Base-by-base conservation (phyloP, 208 protist genomes). In the Endotrypanum monterogeii region DNA sequence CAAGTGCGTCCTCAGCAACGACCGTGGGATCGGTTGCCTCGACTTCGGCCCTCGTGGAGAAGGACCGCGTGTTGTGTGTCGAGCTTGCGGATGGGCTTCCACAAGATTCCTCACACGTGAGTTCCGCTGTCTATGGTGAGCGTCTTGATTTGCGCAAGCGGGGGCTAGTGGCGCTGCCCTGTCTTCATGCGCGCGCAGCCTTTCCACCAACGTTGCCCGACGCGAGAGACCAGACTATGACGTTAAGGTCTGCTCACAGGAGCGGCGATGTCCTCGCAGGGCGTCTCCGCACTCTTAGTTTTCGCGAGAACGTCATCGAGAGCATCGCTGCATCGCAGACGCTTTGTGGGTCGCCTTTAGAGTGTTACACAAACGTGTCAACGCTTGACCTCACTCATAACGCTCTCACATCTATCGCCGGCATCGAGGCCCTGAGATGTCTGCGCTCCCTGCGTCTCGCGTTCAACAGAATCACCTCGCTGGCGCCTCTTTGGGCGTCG, bases 341-440 rank as follows among this genome's bases (percentile, higher is more conserved):
- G 51, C 69, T 70, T 23, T 70, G 71, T 63, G 71, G 76, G 48
- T 73, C 76, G 3, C 54, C 73, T 8, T 73, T 93, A 16, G 37
- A 57, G 0, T 61, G 51, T 37, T 94, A 91, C 71, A 58, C 50
- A 14, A 61, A 81, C 37, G 50, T 94, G 14, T 80, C 85, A 68
- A 77, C 83, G 3, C 44, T 94, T 3, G 90, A 94, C 69, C 71
- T 94, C 28, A 85, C 83, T 25, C 67, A 86, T 70, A 94, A 94
- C 60, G 71, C 66, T 56, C 63, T 94, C 18, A 55, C 61, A n/a
- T 81, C 58, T 32, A 79, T 92, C 39, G 74, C 74, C 8, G 90
- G 90, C 14, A 78, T 94, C 9, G 83, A 86, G 39, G 71, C 37
- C 7, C 83, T 94, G 71, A 50, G 57, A 20, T 80, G 76, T 14